Conservation (phyloP, 495 filamentous ascomycete genomes). For the Cudoniella acicularis region DNA sequence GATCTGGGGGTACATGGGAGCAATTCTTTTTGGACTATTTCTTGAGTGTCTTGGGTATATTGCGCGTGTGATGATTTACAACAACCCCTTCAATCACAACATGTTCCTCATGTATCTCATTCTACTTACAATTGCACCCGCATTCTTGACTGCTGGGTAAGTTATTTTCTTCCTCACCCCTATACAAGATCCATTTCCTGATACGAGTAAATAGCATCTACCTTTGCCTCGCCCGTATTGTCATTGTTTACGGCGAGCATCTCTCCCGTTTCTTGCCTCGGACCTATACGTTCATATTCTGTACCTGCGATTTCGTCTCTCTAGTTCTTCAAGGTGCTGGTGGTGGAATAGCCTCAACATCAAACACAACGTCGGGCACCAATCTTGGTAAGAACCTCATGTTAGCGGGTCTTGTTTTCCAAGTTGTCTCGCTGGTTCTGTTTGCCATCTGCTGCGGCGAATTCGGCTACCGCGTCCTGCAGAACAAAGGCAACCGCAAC, state of each 20-base stretch:
- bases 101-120: conserved; percentile 43
- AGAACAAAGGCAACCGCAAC: conserved; percentile 16
- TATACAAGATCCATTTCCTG: neutral
- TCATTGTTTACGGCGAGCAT: conserved; percentile 43
- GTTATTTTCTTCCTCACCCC: neutral
- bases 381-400: conserved; percentile 25
- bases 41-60: conserved; percentile 39
- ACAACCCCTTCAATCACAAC: conserved; percentile 34
- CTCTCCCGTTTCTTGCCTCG: conserved; percentile 46
- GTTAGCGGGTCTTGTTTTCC: conserved; percentile 24
- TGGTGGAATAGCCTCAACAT: conserved; percentile 47
- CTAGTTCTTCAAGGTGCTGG: conserved; percentile 53
- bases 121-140: conserved; percentile 50
- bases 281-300: conserved; percentile 50
- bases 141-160: conserved; percentile 49
- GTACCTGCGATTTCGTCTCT: conserved; percentile 48
- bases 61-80: conserved; percentile 36
- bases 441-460: conserved; percentile 17
- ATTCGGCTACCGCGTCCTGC: conserved; percentile 21
- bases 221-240: conserved; percentile 50
- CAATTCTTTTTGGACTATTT: conserved; percentile 34
- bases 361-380: conserved; percentile 21
- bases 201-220: conserved; percentile 36
- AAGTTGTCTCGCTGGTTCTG: conserved; percentile 20
- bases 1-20: conserved; percentile 35